Base-by-base conservation (phyloP, 192 early-diverging fungal genomes). In the Kickxella alabastrina region DNA sequence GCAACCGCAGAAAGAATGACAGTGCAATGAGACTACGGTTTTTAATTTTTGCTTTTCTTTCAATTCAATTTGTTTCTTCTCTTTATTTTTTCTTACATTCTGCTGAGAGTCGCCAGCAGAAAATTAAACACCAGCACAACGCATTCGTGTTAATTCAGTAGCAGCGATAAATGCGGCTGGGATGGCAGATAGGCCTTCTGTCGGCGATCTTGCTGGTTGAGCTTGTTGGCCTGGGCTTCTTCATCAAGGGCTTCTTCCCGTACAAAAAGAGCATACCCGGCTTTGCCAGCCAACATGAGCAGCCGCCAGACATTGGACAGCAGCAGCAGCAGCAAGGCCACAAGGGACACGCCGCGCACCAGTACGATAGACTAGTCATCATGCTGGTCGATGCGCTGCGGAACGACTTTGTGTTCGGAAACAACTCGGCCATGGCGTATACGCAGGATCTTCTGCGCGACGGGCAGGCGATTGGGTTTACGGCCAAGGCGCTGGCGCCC, bases 351-450 rank as follows among this genome's bases (percentile, higher is more conserved):
- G 26, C 15, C 8, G 18, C 34, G 15, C 41, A 42, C 14, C 55
- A 65, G 38, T 75, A 76, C 55, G 77, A 62, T 37, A 71, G 77
- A 21, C 53, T 79, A 28, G 87, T 91, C 34, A 68, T 91, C 17
- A 80, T 91, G 77, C 72, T 91, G 12, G 77, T 91, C 12, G 89
- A 91, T 60, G 89, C 88, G 5, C 77, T 89, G 40, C 62, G 89
- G 58, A 74, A 74, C 59, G 88, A 90, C 62, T 88, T 90, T 73
- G 81, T 88, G 6, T 85, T 74, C 46, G 62, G 79, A n/a, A 70
- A 86, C 31, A 62, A 75, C 27, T 85, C 86, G 15, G 83, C 64
- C 2, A 85, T 87, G 68, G 56, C 48, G 1, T 89, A 85, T 57
- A 80, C 83, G 12, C 77, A 83, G 49, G 68, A 66, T 73, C 65